phyloP scores from a whole-genome alignment of 1,284 basidiomycete genomes.

The Farysia itapuensis region DNA sequence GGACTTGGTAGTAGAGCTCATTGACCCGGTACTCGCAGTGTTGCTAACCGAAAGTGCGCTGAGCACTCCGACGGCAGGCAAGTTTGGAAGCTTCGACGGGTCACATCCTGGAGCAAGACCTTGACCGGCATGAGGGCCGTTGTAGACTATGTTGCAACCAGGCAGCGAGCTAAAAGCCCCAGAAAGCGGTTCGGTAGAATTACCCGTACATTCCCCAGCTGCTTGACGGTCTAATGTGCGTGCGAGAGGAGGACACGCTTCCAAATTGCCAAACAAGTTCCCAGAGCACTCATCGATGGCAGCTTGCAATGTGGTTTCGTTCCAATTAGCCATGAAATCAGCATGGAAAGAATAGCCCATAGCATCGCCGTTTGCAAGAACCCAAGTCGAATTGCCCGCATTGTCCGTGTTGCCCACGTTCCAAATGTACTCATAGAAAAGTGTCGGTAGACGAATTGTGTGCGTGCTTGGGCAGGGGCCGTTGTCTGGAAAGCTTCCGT shows the following conservation, averaged over 20 bases:
- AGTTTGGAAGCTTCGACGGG: constrained; percentile 17
- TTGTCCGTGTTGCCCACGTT: constrained; percentile 6
- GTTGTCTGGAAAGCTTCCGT: constrained; percentile 61
- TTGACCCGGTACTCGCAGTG: not conserved
- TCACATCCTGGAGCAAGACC: constrained; percentile 24
- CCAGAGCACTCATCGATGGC: constrained; percentile 66
- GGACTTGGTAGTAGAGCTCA: too few species aligned
- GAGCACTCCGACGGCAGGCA: constrained; percentile 2
- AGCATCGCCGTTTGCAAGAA: constrained; percentile 37
- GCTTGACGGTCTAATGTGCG: constrained; percentile 12
- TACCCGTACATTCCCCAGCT: constrained; percentile 1
- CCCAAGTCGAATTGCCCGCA: constrained; percentile 12
- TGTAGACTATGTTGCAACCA: constrained; percentile 37
- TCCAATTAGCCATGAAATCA: constrained; percentile 64
- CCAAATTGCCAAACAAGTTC: constrained; percentile 60
- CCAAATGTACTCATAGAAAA: constrained; percentile 63
- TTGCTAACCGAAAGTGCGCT: not conserved
- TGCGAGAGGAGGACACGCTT: constrained; percentile 60
- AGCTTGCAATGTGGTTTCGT: constrained; percentile 61
- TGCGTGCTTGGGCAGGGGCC: constrained; percentile 64
- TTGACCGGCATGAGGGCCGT: constrained; percentile 31
- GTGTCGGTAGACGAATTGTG: constrained; percentile 63
- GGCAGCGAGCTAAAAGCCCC: constrained; percentile 17
- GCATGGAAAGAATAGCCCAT: constrained; percentile 63
- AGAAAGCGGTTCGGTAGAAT: constrained; percentile 3